These are phyloP conservation scores for Diacronema lutheri DNA, from an alignment of 78 protist genomes.

Conservation along the genomic window DNA sequence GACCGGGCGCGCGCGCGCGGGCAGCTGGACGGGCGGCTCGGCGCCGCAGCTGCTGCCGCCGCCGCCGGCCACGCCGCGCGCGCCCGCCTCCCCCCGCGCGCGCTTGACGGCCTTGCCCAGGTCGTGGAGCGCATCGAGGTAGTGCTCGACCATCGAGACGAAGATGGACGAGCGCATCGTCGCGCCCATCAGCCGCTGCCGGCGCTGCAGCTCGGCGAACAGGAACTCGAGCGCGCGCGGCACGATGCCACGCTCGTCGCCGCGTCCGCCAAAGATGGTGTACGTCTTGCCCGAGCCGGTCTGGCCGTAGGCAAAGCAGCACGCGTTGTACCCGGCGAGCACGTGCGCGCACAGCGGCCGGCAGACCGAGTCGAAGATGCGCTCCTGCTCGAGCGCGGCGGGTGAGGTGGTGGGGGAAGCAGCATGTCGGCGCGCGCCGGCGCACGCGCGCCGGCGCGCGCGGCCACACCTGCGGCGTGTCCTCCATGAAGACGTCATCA, in stretches of 20 bases:
- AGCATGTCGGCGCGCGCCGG: neutral
- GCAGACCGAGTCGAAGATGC: neutral
- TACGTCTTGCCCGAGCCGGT: neutral
- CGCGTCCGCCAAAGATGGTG: neutral
- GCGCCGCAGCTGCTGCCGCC: neutral
- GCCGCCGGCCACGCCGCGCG: neutral
- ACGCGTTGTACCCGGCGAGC: neutral
- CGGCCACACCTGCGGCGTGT: neutral
- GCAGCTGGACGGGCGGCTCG: neutral
- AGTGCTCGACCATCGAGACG: neutral
- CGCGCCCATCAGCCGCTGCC: neutral
- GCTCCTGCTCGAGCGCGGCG: neutral
- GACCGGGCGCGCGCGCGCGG: no score
- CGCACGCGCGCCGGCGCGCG: neutral
- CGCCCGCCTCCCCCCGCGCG: neutral
- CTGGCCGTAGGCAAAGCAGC: constrained; percentile 5
- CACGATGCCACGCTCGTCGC: neutral
- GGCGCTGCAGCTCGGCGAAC: neutral
- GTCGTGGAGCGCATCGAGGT: neutral
- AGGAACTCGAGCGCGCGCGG: neutral
- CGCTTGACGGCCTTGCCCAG: neutral
- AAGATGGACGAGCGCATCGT: neutral
- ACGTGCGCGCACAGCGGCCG: neutral
- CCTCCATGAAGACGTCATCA: neutral
- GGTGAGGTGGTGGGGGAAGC: neutral